Evolutionary conservation across 148 eudicot genomes (phyloP).

Genomic region (Camellia japonica): DNA sequence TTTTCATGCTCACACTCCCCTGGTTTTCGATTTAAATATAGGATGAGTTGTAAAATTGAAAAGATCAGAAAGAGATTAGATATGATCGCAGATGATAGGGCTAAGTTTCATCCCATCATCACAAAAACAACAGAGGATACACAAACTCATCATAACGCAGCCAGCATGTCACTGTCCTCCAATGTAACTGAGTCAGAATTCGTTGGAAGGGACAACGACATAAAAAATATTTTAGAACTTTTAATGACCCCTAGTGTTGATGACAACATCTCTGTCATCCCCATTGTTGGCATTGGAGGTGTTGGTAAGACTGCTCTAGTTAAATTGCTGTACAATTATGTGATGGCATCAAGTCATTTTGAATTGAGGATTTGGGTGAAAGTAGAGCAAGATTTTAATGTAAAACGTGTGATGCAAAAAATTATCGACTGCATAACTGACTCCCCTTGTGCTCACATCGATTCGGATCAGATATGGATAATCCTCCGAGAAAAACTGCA

Average conservation of each 20-base stretch:
- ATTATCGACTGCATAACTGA: constrained; percentile 10
- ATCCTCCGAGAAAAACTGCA: not conserved
- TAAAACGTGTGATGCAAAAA: constrained; percentile 4
- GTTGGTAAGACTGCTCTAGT: constrained; percentile 30
- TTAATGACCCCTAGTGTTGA: not conserved
- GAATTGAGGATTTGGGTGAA: constrained; percentile 23
- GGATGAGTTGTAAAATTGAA: constrained; percentile 11
- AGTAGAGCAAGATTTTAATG: constrained; percentile 17
- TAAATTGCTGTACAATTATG: constrained; percentile 15
- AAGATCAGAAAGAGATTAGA: constrained; percentile 11
- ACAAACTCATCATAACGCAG: not conserved
- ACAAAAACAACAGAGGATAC: not conserved
- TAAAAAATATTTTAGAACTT: not conserved
- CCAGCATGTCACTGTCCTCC: not conserved
- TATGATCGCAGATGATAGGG: constrained; percentile 8
- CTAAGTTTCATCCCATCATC: constrained; percentile 8
- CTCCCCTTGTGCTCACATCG: not conserved
- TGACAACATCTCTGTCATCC: constrained; percentile 5
- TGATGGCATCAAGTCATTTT: not conserved
- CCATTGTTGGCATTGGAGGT: too few relatives aligned
- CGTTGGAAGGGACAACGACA: constrained; percentile 26
- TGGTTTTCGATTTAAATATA: not conserved
- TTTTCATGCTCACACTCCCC: constrained; percentile 15
- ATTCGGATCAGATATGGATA: not conserved
- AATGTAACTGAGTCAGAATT: not conserved